Percentiles rank a stretch among this genome's conserved stretches.
phyloP scores from a whole-genome alignment of 2,329 filamentous ascomycete genomes.

The Colletotrichum gloeosporioides region DNA sequence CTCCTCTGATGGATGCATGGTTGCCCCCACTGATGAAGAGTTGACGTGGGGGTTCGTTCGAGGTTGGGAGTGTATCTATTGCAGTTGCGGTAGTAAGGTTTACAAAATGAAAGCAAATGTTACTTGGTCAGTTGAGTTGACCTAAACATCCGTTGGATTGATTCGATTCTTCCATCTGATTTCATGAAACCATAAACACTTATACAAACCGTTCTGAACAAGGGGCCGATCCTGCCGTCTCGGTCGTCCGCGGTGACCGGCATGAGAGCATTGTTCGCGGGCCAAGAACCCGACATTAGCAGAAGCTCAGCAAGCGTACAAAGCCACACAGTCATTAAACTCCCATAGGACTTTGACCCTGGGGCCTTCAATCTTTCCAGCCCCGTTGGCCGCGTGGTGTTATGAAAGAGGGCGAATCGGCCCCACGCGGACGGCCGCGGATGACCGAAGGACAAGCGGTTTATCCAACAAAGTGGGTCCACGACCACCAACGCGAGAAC shows the following conservation, averaged over 20 bases:
- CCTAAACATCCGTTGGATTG: background rate
- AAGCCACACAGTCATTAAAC: background rate
- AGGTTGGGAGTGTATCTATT: background rate
- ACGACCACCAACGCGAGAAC: background rate
- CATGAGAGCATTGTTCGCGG: background rate
- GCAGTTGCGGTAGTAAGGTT: background rate
- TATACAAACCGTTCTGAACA: background rate
- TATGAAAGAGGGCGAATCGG: background rate
- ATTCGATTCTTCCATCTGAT: background rate
- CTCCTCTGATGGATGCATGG: background rate
- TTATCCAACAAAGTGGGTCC: background rate
- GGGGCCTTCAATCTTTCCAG: background rate
- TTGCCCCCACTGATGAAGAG: background rate
- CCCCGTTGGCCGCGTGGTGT: background rate
- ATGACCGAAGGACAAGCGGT: background rate
- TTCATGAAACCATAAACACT: background rate
- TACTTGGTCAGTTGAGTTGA: background rate
- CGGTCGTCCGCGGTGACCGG: background rate
- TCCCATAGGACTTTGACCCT: background rate
- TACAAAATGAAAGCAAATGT: background rate
- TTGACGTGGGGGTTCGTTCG: background rate
- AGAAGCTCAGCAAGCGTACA: background rate
- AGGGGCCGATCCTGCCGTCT: background rate
- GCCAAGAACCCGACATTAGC: background rate
- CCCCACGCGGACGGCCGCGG: conserved; percentile 5